Conservation (phyloP, 108 stramenopile species). For the Skeletonema costatum region DNA sequence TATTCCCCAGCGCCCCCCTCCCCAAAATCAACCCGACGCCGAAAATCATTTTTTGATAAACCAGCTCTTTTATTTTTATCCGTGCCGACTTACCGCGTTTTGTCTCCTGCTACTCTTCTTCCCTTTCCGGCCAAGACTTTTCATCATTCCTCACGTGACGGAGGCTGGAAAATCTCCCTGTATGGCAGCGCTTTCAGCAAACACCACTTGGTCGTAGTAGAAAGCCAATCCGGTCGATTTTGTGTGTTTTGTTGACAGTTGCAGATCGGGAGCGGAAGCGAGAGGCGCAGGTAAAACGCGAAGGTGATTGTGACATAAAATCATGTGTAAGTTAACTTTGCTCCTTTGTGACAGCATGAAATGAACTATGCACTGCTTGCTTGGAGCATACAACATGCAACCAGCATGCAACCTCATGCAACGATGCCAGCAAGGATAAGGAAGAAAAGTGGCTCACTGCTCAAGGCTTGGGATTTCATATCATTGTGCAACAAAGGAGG, state of each 20-base stretch:
- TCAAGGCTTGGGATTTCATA: background rate
- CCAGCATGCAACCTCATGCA: no score
- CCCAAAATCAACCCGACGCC: background rate
- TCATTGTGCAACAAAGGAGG: background rate
- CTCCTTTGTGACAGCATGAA: no score
- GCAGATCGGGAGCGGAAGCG: no score
- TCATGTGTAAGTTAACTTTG: no score
- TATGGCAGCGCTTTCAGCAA: background rate
- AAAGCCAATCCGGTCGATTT: background rate
- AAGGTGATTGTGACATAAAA: no score
- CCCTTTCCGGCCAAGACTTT: conserved; percentile 1
- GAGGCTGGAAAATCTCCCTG: background rate
- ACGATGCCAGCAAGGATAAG: no score
- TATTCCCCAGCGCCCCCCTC: background rate
- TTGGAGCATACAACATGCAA: no score
- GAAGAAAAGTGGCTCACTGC: no score
- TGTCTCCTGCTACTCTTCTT: conserved; percentile 2
- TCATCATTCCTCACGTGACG: conserved; percentile 1
- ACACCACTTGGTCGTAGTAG: background rate
- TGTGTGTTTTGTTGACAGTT: no score
- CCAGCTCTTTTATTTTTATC: background rate
- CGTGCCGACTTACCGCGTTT: background rate
- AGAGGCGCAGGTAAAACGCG: no score
- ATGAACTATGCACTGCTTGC: no score
- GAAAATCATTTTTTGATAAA: conserved; percentile 1